A percentile compares a stretch with the other conserved stretches of the same genome.
These are phyloP conservation scores for Ricinus communis DNA, from an alignment of 345 rosid species.

Conservation along the genomic window DNA sequence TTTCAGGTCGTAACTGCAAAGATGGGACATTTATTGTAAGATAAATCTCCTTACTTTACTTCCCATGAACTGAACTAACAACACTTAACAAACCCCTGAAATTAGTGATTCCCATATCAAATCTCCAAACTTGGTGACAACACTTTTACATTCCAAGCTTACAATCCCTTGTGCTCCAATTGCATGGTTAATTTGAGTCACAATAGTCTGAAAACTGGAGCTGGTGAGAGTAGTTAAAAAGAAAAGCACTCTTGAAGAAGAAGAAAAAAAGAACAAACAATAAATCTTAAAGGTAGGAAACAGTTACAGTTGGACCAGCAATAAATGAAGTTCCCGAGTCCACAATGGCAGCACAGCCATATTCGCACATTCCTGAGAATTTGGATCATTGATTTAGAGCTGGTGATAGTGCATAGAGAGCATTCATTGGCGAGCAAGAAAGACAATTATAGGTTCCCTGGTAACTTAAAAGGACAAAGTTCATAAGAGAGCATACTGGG, in stretches of 20 bases:
- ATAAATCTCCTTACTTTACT: background rate
- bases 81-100: background rate
- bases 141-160: constrained; percentile 47
- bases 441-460: no score
- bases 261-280: background rate
- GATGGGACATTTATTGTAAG: background rate
- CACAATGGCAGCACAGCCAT: constrained; percentile 50
- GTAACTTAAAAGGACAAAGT: no score
- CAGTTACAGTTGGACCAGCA: constrained; percentile 63
- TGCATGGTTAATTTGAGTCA: constrained; percentile 54
- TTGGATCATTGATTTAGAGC: background rate
- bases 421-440: background rate
- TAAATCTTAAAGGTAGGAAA: background rate
- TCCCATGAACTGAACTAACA: background rate
- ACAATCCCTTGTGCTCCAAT: constrained; percentile 53
- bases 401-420: background rate
- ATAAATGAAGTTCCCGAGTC: constrained; percentile 54
- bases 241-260: background rate
- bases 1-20: constrained; percentile 49
- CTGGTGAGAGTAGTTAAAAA: constrained; percentile 5
- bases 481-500: background rate
- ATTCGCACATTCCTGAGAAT: constrained; percentile 42
- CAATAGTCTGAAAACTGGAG: constrained; percentile 35
- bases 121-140: constrained; percentile 38
- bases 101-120: constrained; percentile 39